Base-by-base conservation (phyloP, 2,329 filamentous ascomycete species). In the Dactylonectria macrodidyma region DNA sequence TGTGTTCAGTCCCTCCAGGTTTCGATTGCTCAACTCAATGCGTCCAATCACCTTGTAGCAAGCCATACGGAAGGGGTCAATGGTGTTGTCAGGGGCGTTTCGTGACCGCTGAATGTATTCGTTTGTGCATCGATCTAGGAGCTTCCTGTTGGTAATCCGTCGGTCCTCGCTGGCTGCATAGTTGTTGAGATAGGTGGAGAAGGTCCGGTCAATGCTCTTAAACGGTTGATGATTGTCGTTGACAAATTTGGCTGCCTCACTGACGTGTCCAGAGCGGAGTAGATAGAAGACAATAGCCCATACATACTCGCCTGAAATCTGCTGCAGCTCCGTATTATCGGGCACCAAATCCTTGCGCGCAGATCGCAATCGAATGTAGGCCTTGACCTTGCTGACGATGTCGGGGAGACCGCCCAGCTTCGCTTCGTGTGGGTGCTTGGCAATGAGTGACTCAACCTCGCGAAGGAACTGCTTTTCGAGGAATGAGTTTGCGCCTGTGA, bases 31-130 rank as follows among this genome's bases (percentile, higher is more conserved):
- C 30, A 93, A 83, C 75, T 92, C 91, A 73, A 90, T 92, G 52
- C 91, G 94, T 52, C 97, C 96, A 74, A 99, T 92, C 69, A 99
- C 91, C 86, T 99, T 98, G 87, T 98, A 98, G 80, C 96, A 98
- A 55, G 95, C 95, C 90, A 97, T 95, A 61, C 95, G 91, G 84
- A 97, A 99, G 30, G 96, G 96, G 79, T 99, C 96, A 71, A 97
- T 91, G 1, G 93, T 93, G 78, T 95, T 92, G 66, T 96, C 93
- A 1, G 94, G 93, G 1, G 93, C 93, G 76, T 97, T 94, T 71
- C 94, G 92, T 30, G 91, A 89, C 52, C 95, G 91, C 79, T 97
- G 93, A 59, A 92, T 92, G 81, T 97, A 98, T 78, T 98, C 95
- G 70, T 93, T 94, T 73, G 93, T 93, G 81, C 97, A 97, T 70